Percentiles rank a stretch among this genome's conserved stretches.
Evolutionary conservation across 208 protist genomes (phyloP).

Genomic region (Acanthamoeba healyi): DNA sequence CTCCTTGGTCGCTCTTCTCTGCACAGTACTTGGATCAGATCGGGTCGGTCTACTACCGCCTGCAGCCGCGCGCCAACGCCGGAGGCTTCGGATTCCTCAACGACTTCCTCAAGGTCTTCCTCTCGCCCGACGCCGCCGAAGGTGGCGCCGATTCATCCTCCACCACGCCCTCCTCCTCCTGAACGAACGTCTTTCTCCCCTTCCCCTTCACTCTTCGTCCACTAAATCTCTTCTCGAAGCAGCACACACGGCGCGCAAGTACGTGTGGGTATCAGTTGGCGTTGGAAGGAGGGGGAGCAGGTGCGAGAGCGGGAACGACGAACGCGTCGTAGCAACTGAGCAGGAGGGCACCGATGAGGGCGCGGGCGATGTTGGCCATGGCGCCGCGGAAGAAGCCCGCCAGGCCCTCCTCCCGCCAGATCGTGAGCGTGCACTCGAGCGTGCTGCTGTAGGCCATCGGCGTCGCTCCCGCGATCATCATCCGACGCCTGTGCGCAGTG

Average conservation of each 20-base stretch:
- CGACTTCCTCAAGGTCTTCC: constrained; percentile 25
- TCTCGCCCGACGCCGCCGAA: constrained; percentile 4
- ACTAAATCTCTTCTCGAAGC: too few relatives aligned
- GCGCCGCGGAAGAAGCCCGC: not conserved
- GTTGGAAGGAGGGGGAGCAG: too few relatives aligned
- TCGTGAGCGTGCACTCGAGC: not conserved
- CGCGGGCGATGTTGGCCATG: not conserved
- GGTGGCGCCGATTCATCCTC: too few relatives aligned
- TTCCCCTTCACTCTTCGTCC: too few relatives aligned
- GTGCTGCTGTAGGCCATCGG: not conserved
- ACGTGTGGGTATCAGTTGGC: too few relatives aligned
- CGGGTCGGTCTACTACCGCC: not conserved
- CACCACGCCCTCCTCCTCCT: too few relatives aligned
- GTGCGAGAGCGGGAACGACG: too few relatives aligned
- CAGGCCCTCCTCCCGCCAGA: not conserved
- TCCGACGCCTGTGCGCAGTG: not conserved
- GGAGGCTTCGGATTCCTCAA: constrained; percentile 3
- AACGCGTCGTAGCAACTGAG: too few relatives aligned
- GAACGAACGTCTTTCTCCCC: too few relatives aligned
- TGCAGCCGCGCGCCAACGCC: not conserved
- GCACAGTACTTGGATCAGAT: constrained; percentile 13
- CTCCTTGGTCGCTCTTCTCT: too few relatives aligned
- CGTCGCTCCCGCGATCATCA: not conserved
- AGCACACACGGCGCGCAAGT: too few relatives aligned
- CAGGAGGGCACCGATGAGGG: too few relatives aligned